Evolutionary conservation across 805 yeast genomes (phyloP).

Genomic region (Candida khao-thaluensis): DNA sequence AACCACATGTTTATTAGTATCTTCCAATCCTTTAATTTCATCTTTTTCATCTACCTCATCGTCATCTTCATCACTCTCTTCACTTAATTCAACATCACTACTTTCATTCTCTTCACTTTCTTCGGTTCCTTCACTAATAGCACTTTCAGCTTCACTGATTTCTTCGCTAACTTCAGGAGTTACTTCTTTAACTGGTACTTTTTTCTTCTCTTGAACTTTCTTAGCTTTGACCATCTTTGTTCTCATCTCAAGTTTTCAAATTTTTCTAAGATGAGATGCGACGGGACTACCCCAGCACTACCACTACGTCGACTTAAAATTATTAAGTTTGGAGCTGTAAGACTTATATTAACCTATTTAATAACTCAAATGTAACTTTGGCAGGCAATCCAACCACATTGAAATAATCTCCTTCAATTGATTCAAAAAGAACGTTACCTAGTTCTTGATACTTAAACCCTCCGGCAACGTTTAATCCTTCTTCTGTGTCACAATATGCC

Average conservation of each 20-base stretch:
- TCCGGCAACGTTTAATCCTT: slow-evolving; percentile 85
- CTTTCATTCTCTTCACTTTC: slow-evolving; percentile 17
- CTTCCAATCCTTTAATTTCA: slow-evolving; percentile 22
- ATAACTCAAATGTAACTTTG: slow-evolving; percentile 48
- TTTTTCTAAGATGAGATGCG: slow-evolving; percentile 9
- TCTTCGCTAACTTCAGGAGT: slow-evolving; percentile 11
- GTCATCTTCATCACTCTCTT: slow-evolving; percentile 21
- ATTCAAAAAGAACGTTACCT: slow-evolving; percentile 63
- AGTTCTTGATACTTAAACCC: slow-evolving; percentile 83
- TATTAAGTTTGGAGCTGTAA: no score
- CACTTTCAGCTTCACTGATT: slow-evolving; percentile 14
- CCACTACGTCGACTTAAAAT: no score
- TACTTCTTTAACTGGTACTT: slow-evolving; percentile 1
- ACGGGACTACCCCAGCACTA: no score
- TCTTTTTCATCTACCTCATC: slow-evolving; percentile 25
- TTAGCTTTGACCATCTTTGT: slow-evolving; percentile 16
- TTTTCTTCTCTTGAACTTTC: slow-evolving; percentile 1
- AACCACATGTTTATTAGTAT: slow-evolving; percentile 21
- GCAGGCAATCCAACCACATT: slow-evolving; percentile 90
- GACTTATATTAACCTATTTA: slow-evolving; percentile 19
- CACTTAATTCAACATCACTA: slow-evolving; percentile 20
- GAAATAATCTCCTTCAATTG: slow-evolving; percentile 75
- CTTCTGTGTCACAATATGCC: slow-evolving; percentile 65
- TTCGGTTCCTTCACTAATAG: slow-evolving; percentile 14
- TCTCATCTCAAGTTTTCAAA: slow-evolving; percentile 13